phyloP scores from a whole-genome alignment of 1,284 basidiomycete species.

The Tilletiaria anomala region DNA sequence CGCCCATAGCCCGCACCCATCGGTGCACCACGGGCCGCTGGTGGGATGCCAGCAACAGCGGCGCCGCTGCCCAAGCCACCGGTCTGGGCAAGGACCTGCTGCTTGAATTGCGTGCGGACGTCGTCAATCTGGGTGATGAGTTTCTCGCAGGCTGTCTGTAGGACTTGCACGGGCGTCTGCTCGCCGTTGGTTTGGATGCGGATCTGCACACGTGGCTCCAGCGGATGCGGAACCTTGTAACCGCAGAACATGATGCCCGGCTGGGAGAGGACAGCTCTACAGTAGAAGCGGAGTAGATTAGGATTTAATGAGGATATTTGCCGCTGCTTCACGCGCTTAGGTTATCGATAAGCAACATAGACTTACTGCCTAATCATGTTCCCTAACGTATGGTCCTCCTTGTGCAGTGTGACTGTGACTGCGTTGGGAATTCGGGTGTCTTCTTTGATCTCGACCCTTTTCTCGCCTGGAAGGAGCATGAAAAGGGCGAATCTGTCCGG shows the following conservation, averaged over 20 bases:
- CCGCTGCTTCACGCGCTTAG: too few relatives aligned
- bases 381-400: slow-evolving; percentile 92
- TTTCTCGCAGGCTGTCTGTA: slow-evolving; percentile 69
- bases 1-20: too few relatives aligned
- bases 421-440: slow-evolving; percentile 96
- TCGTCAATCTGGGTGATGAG: slow-evolving; percentile 59
- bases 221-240: slow-evolving; percentile 92
- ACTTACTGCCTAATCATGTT: slow-evolving; percentile 86
- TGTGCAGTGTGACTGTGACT: slow-evolving; percentile 79
- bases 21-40: too few relatives aligned
- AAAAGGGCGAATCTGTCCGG: slow-evolving; percentile 81
- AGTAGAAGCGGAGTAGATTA: neutral
- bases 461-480: slow-evolving; percentile 81
- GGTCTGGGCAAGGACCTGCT: neutral
- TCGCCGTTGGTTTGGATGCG: slow-evolving; percentile 91
- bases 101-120: slow-evolving; percentile 14
- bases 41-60: too few relatives aligned
- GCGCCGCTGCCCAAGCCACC: too few relatives aligned
- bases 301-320: too few relatives aligned
- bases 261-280: slow-evolving; percentile 26
- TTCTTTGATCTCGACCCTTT: slow-evolving; percentile 75
- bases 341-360: too few relatives aligned
- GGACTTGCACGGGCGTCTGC: slow-evolving; percentile 63
- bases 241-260: slow-evolving; percentile 65
- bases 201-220: slow-evolving; percentile 81